Evolutionary conservation across 2,329 filamentous ascomycete genomes (phyloP), one percentile per base, ranked within the genome.

Genomic region (Fusarium austroafricanum): DNA sequence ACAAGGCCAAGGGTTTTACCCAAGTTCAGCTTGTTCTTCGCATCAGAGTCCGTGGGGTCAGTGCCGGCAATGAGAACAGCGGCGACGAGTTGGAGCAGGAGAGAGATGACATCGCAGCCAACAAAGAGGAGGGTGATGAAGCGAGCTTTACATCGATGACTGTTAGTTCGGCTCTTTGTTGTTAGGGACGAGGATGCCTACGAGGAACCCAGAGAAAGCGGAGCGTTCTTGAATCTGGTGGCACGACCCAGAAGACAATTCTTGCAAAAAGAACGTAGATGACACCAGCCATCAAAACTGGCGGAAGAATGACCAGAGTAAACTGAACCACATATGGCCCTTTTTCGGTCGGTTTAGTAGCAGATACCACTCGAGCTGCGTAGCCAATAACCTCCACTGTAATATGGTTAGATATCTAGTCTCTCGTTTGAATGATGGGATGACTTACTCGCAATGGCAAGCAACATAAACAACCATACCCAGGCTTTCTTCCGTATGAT

Each of bases 21-120:
- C 3, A 61, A 23, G 2, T 72, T 43, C 0, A 72, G 40, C 39
- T 69, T 71, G 10, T 76, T 77, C 4, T 74, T 55, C 1, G 76
- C 77, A 43, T 80, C 69, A 1, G 65, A 10, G 11, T 78, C 75
- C 4, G 72, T 77, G 1, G 72, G 51, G 29, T 77, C 63, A 1
- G 79, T 78, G 5, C 77, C 73, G 0, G 82, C 77, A 14, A 84
- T 76, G 49, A 80, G 77, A 37, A 83, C 72, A 1, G 79, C 78
- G 6, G 79, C 80, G 23, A 75, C 61, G 6, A 82, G 70, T 51
- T 82, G 80, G 3, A 82, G 72, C 4, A 81, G 44, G 6, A 82
- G 74, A 1, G 80, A 75, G 18, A 81, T 35, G 11, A 81, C 60
- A 50, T 82, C 79, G 50, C 76, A 81, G 10, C 76, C 76, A 12